A percentile compares a stretch with the other conserved stretches of the same genome.
These are phyloP conservation scores for Colletotrichum shisoi DNA, from an alignment of 2,329 filamentous ascomycete genomes.

Conservation along the genomic window DNA sequence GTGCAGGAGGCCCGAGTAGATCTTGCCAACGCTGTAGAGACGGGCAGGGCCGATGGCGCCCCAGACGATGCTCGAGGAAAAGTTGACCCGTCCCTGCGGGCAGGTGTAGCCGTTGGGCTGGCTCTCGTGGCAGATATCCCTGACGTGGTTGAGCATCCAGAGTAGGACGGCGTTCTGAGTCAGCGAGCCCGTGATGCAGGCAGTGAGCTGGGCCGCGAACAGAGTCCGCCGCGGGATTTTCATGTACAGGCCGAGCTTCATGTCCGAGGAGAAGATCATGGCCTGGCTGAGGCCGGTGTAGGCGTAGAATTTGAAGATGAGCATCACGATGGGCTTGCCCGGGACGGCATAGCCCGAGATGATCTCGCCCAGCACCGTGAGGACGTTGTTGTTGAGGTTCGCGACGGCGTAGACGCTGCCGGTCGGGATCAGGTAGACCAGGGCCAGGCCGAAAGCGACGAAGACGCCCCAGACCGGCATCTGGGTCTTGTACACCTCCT, in stretches of 20 bases:
- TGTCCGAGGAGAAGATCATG: slow-evolving; percentile 57
- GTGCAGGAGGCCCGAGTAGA: slow-evolving; percentile 57
- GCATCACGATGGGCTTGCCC: slow-evolving; percentile 51
- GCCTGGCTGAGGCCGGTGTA: slow-evolving; percentile 50
- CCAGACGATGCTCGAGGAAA: slow-evolving; percentile 59
- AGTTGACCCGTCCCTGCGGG: slow-evolving; percentile 58
- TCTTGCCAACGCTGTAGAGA: slow-evolving; percentile 56
- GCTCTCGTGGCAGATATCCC: slow-evolving; percentile 51
- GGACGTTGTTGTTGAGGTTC: slow-evolving; percentile 57
- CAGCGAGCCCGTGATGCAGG: slow-evolving; percentile 58
- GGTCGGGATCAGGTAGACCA: slow-evolving; percentile 59
- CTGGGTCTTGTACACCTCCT: slow-evolving; percentile 62
- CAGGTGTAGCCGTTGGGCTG: slow-evolving; percentile 59
- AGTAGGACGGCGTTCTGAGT: slow-evolving; percentile 50
- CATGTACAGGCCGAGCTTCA: slow-evolving; percentile 58
- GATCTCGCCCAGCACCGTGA: slow-evolving; percentile 33
- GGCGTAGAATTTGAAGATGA: slow-evolving; percentile 47
- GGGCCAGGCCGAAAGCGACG: slow-evolving; percentile 54
- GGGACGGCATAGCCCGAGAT: slow-evolving; percentile 60
- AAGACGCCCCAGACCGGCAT: slow-evolving; percentile 65
- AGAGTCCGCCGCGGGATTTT: slow-evolving; percentile 66
- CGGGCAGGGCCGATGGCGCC: slow-evolving; percentile 60
- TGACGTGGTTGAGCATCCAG: slow-evolving; percentile 49
- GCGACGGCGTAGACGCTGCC: slow-evolving; percentile 57
- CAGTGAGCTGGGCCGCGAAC: slow-evolving; percentile 69